Base-by-base conservation (phyloP, 306 rosid genomes). In the Malus asiatica region DNA sequence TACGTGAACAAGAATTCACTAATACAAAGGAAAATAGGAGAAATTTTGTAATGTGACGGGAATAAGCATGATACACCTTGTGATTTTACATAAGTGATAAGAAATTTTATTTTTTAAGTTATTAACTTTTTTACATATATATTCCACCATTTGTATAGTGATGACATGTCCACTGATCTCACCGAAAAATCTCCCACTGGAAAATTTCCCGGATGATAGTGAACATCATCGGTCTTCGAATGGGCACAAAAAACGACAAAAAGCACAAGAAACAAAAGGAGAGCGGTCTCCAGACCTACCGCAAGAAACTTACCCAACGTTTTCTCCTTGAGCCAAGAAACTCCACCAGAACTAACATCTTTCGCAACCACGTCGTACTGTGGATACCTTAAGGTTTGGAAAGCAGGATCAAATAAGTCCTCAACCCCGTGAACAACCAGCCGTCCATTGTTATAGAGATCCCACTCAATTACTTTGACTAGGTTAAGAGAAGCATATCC, bases 381-480 rank as follows among this genome's bases (percentile, higher is more conserved):
- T 15, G 55, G 55, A 48, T 48, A 48, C 55, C 55, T 48, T 5
- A 48, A 14, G 27, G 62, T 22, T 57, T 57, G 13, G 62, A 57
- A 57, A 57, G 62, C 66, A 3, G 40, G 55, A 58, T 72, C 76
- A 10, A 72, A 55, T 67, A 72, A 72, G 66, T 58, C 67, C n/a
- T 72, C 68, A 13, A 72, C 68, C 23, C 76, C 76, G 1, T 72
- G 76, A 22, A 58, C 4, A 8, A 72, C 15, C n/a, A 72, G 53
- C 15, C 32, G 76, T 23, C 68, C 76, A 2, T 38, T 27, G 65
- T 72, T 58, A 32, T 58, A 72, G 20, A 72, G 32, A 58, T 72
- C 55, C 76, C 76, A 72, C 3, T 72, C 67, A 11, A 1, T 40
- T 30, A 72, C 65, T 35, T 72, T 72, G 19, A 58, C 76, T 7